Conservation (phyloP, 345 rosid species). For the Populus euphratica region DNA sequence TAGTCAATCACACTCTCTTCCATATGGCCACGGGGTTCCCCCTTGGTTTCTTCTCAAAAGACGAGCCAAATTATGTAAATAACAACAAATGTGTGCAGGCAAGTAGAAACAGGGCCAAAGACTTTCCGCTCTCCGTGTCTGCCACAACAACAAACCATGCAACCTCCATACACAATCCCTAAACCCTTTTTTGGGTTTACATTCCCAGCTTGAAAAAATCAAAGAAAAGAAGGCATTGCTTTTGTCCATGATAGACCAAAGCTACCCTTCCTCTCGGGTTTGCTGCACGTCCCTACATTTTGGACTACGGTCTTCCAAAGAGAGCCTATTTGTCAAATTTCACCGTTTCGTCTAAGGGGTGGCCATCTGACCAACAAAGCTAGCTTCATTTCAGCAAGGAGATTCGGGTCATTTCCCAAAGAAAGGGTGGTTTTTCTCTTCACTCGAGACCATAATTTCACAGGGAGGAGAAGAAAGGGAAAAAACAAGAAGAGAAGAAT, state of each 20-base stretch:
- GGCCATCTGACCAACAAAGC: background rate
- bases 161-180: background rate
- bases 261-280: slow-evolving; percentile 13
- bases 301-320: slow-evolving; percentile 6
- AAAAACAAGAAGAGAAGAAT: slow-evolving; percentile 7
- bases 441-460: background rate
- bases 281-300: slow-evolving; percentile 17
- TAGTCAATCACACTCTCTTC: background rate
- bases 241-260: slow-evolving; percentile 10
- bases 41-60: slow-evolving; percentile 34
- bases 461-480: slow-evolving; percentile 4
- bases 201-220: slow-evolving; percentile 4
- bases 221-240: background rate
- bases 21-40: background rate
- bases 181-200: slow-evolving; percentile 5
- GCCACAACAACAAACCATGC: slow-evolving; percentile 21
- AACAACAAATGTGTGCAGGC: too few relatives aligned
- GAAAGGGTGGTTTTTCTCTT: background rate
- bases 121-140: slow-evolving; percentile 33
- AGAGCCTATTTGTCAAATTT: slow-evolving; percentile 8
- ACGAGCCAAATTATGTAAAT: slow-evolving; percentile 29
- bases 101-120: slow-evolving; percentile 12
- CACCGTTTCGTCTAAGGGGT: background rate
- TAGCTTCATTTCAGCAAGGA: slow-evolving; percentile 17
- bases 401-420: slow-evolving; percentile 22